Conservation (phyloP, 2,329 filamentous ascomycete species). For the Paecilomyces sp. region DNA sequence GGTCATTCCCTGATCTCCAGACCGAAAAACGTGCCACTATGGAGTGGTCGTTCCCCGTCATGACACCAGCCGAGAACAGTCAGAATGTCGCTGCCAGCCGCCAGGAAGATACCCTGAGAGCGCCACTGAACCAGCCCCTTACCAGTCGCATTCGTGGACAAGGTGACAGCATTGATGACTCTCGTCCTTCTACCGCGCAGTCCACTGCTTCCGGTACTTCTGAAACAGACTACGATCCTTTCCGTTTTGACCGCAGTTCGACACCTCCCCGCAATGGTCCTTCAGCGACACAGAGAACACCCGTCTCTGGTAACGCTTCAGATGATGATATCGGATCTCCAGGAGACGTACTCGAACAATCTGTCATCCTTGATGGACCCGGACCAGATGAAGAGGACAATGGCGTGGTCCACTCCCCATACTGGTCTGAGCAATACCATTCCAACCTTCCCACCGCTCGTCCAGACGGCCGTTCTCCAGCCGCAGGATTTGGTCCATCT, state of each 20-base stretch:
- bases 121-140: constrained; percentile 14
- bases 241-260: constrained; percentile 31
- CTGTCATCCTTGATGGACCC: constrained; percentile 48
- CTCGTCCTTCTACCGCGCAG: constrained; percentile 32
- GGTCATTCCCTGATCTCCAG: constrained; percentile 42
- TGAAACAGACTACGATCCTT: constrained; percentile 35
- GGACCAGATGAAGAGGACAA: constrained; percentile 48
- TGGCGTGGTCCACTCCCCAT: constrained; percentile 1
- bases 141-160: constrained; percentile 16
- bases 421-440: constrained; percentile 16
- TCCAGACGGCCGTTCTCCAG: constrained; percentile 5
- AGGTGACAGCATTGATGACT: constrained; percentile 11
- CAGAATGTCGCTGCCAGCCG: constrained; percentile 7
- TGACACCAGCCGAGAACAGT: constrained; percentile 16
- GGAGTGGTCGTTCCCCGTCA: constrained; percentile 50
- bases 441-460: constrained; percentile 14
- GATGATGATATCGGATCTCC: constrained; percentile 21
- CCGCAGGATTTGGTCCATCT: constrained; percentile 10
- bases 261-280: constrained; percentile 15
- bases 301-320: constrained; percentile 42
- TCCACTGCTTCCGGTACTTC: constrained; percentile 26
- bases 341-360: constrained; percentile 29
- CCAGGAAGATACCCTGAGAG: constrained; percentile 26
- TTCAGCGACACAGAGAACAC: constrained; percentile 39
- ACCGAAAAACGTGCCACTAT: constrained; percentile 34